Percentiles rank a stretch among this genome's conserved stretches.
phyloP scores from a whole-genome alignment of 345 rosid genomes.

The Ceriops zippeliana region DNA sequence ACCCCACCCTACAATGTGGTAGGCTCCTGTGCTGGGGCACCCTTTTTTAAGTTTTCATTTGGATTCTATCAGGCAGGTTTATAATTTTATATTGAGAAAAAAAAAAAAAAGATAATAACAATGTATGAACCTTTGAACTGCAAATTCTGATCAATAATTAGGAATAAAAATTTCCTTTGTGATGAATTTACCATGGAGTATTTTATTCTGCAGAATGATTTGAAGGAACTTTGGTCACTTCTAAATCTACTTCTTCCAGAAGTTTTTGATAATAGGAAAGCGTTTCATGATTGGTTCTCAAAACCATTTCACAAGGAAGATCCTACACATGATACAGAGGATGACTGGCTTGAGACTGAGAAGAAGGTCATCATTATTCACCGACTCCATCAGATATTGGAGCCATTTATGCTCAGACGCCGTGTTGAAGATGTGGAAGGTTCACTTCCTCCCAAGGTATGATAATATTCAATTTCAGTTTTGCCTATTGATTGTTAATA shows the following conservation, averaged over 20 bases:
- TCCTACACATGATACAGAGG: conserved; percentile 76
- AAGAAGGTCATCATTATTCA: conserved; percentile 98
- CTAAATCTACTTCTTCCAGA: conserved; percentile 97
- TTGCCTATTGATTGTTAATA: not conserved
- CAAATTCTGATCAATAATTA: not conserved
- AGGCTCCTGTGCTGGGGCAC: too few relatives aligned
- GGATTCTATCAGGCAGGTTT: not conserved
- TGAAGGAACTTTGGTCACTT: conserved; percentile 99
- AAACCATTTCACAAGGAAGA: conserved; percentile 96
- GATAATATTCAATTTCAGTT: not conserved
- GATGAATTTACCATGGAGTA: conserved; percentile 6
- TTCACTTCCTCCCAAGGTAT: conserved; percentile 97
- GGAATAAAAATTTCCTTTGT: not conserved
- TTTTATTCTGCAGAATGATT: conserved; percentile 70
- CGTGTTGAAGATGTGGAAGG: conserved; percentile 99
- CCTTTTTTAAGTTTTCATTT: too few relatives aligned
- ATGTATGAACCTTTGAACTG: not conserved
- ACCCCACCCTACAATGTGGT: too few relatives aligned
- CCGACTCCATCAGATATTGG: conserved; percentile 96
- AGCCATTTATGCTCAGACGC: conserved; percentile 99
- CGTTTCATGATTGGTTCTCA: conserved; percentile 99
- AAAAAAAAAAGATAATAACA: not conserved
- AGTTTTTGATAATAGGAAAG: conserved; percentile 98
- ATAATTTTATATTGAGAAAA: not conserved
- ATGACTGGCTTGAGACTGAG: conserved; percentile 99